Conservation (phyloP, 2,329 filamentous ascomycete species). For the Microdochium trichocladiopsis region DNA sequence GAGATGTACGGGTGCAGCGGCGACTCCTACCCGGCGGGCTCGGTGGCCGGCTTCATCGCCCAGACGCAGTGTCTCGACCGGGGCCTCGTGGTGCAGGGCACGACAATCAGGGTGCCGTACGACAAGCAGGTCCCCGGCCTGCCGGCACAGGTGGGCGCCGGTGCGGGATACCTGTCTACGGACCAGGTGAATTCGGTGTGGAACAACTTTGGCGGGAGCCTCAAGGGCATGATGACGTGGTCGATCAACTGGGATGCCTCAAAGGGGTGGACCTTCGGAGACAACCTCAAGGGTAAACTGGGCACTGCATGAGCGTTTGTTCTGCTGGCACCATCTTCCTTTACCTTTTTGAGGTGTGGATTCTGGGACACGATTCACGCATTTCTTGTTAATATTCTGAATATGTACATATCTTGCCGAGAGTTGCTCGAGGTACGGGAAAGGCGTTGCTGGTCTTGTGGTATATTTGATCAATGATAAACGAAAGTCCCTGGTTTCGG, state of each 20-base stretch:
- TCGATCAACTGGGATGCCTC: slow-evolving; percentile 29
- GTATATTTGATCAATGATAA: no score
- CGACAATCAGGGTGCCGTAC: slow-evolving; percentile 23
- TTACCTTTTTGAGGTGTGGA: no score
- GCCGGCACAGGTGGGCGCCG: slow-evolving; percentile 24
- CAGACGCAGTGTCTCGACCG: slow-evolving; percentile 26
- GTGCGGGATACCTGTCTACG: slow-evolving; percentile 23
- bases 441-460: no score
- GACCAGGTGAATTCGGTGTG: slow-evolving; percentile 18
- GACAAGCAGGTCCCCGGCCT: slow-evolving; percentile 25
- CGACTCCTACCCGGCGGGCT: slow-evolving; percentile 22
- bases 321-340: no score
- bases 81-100: slow-evolving; percentile 21
- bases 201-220: slow-evolving; percentile 20
- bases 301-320: not conserved
- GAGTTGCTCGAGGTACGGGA: no score
- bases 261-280: slow-evolving; percentile 23
- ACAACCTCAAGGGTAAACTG: slow-evolving; percentile 15
- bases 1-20: slow-evolving; percentile 26
- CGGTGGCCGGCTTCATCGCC: slow-evolving; percentile 22
- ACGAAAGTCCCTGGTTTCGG: no score
- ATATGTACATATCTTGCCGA: no score
- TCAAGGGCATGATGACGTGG: slow-evolving; percentile 29
- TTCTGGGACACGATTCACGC: no score
- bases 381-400: no score